A percentile compares a stretch with the other conserved stretches of the same genome.
These are phyloP conservation scores for Pseudogymnoascus sp. DNA, from an alignment of 2,329 filamentous ascomycete species.

Conservation along the genomic window DNA sequence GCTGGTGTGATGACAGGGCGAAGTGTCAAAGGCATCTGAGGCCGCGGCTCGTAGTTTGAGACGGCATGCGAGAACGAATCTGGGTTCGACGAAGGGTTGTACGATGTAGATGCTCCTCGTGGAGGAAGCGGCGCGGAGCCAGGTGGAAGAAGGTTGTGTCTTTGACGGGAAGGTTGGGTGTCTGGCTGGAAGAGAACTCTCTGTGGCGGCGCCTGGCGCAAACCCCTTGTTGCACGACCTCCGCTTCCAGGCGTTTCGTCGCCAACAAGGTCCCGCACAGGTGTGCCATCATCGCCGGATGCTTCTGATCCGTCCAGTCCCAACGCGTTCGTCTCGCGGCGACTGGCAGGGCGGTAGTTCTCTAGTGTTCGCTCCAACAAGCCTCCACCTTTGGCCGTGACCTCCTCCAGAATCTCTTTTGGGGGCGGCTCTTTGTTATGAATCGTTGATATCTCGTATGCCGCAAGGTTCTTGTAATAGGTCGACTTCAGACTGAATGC, in stretches of 20 bases:
- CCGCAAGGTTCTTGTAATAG: constrained; percentile 83
- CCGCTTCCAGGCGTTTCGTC: constrained; percentile 45
- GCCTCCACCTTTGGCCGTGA: constrained; percentile 68
- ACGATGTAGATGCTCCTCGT: constrained; percentile 34
- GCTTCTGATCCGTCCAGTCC: constrained; percentile 52
- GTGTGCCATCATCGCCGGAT: constrained; percentile 52
- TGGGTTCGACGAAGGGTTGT: constrained; percentile 44
- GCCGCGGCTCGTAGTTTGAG: constrained; percentile 61
- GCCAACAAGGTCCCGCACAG: constrained; percentile 42
- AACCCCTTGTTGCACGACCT: constrained; percentile 52
- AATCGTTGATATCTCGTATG: constrained; percentile 74
- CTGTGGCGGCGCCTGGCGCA: constrained; percentile 77
- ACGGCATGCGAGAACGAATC: constrained; percentile 54
- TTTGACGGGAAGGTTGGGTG: constrained; percentile 54
- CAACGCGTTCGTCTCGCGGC: constrained; percentile 34
- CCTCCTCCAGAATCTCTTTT: constrained; percentile 76
- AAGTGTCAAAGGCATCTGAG: constrained; percentile 54
- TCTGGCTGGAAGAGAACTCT: constrained; percentile 81
- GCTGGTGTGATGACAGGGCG: constrained; percentile 68
- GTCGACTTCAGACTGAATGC: constrained; percentile 80
- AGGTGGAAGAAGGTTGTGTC: constrained; percentile 45
- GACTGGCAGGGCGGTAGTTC: constrained; percentile 53
- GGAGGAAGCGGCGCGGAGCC: constrained; percentile 19
- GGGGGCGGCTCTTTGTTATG: constrained; percentile 77
- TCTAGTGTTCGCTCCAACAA: constrained; percentile 72